phyloP scores from a whole-genome alignment of 148 eudicot genomes.

The Beta vulgaris region DNA sequence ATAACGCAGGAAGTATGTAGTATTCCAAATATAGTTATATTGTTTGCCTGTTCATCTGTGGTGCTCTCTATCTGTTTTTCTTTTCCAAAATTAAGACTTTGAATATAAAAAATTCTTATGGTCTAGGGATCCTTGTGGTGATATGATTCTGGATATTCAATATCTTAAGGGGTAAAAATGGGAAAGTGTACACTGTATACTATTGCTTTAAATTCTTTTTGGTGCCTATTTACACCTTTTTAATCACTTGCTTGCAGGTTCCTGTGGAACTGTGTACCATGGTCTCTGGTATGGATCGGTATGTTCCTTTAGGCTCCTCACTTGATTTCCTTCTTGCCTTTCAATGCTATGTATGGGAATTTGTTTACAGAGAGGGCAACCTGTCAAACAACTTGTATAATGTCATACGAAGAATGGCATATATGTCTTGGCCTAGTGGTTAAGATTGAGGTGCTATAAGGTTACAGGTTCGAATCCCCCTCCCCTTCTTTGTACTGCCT shows the following conservation, averaged over 20 bases:
- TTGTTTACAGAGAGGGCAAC: not conserved
- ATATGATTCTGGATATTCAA: too few relatives aligned
- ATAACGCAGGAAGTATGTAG: too few relatives aligned
- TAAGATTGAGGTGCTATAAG: too few relatives aligned
- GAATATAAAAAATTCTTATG: not conserved
- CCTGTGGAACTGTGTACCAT: conserved; percentile 97
- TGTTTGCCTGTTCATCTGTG: not conserved
- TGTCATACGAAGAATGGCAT: not conserved
- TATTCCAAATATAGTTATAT: too few relatives aligned
- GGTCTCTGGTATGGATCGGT: conserved; percentile 99
- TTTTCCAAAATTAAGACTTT: not conserved
- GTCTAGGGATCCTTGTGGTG: not conserved
- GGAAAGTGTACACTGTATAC: too few relatives aligned
- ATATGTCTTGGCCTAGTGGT: too few relatives aligned
- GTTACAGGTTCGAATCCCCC: too few relatives aligned
- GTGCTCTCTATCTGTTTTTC: not conserved
- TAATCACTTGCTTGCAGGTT: conserved; percentile 53
- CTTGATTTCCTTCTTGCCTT: conserved; percentile 6
- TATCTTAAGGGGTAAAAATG: too few relatives aligned
- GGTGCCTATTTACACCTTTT: not conserved
- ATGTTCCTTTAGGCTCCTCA: conserved; percentile 42
- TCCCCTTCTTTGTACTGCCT: too few relatives aligned
- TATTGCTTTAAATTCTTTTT: too few relatives aligned
- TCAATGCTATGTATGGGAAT: not conserved
- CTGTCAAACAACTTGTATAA: not conserved